Evolutionary conservation across 2,329 filamentous ascomycete genomes (phyloP), one percentile per base, ranked within the genome.

Genomic region (Bimuria novae-zelandiae): DNA sequence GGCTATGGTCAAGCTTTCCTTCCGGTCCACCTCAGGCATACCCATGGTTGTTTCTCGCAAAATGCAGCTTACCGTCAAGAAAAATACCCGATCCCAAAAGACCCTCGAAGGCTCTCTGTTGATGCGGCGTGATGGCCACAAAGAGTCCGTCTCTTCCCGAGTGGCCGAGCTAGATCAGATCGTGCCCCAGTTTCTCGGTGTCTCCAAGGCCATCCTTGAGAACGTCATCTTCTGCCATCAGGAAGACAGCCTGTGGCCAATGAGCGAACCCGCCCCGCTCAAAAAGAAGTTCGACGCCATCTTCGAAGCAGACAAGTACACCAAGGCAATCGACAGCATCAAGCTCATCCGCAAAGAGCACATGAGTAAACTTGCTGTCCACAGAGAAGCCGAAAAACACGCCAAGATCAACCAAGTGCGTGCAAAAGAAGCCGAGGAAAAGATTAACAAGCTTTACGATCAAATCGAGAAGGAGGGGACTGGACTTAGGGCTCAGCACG

Each of bases 151-250:
- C 30, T 97, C 93, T 1, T 90, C 89, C 3, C 86, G 89, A 36
- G 86, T 90, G 16, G 86, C 86, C 8, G 90, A 97, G 62, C 81
- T 97, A 29, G 89, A 97, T 71, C 82, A 87, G 60, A 84, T 93
- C 61, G 88, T 99, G 71, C 92, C 93, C 0, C 84, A 89, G 62
- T 89, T 90, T 60, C 82, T 99, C 0, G 94, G 94, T 32, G 94
- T 97, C 3, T 94, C 92, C 1, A 87, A 88, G 50, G 92, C 94
- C 11, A 87, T 99, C 50, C 82, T 99, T 22, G 92, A 97, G 61
- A 89, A 89, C 53, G 94, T 99, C 71, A 97, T 99, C 62, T 99
- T 99, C 76, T 99, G 94, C 72, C 94, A 99, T 69, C 94, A 99
- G 70, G 94, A 99, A 71, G 94, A 99, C 62, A 97, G 93, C 22